Conservation (phyloP, 2,329 filamentous ascomycete species). For the Escovopsis sp. region DNA sequence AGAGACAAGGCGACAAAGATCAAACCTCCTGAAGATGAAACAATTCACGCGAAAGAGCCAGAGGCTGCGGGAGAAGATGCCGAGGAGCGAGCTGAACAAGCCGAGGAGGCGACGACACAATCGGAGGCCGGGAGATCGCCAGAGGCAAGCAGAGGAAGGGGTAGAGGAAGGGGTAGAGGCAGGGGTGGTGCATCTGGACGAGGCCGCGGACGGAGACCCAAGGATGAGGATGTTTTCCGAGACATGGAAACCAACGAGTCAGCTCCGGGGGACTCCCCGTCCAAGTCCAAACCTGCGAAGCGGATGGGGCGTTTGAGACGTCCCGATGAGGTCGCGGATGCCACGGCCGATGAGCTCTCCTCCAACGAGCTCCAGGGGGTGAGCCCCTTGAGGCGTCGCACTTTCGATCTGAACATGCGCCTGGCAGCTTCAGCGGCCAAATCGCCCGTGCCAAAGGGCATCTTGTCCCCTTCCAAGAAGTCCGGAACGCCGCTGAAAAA, state of each 20-base stretch:
- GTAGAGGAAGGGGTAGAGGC: constrained; percentile 1
- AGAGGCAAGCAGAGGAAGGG: constrained; percentile 2
- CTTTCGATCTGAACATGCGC: constrained; percentile 2
- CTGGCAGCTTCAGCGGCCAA: constrained; percentile 2
- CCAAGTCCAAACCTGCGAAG: constrained; percentile 4
- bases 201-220: constrained; percentile 10
- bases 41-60: no score
- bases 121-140: neutral
- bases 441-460: constrained; percentile 33
- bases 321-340: constrained; percentile 4
- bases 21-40: neutral
- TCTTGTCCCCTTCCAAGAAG: constrained; percentile 39
- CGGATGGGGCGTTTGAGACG: constrained; percentile 1
- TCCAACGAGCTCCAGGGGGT: neutral
- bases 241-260: constrained; percentile 2
- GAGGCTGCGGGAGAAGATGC: no score
- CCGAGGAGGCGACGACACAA: neutral
- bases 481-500: constrained; percentile 28
- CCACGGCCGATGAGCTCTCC: constrained; percentile 4
- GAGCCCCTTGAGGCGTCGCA: constrained; percentile 5
- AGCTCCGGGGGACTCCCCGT: constrained; percentile 5
- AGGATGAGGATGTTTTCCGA: constrained; percentile 4
- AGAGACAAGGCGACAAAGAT: neutral
- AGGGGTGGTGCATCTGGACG: constrained; percentile 1
- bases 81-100: neutral